phyloP scores from a whole-genome alignment of 345 rosid species.

The Brassica juncea region DNA sequence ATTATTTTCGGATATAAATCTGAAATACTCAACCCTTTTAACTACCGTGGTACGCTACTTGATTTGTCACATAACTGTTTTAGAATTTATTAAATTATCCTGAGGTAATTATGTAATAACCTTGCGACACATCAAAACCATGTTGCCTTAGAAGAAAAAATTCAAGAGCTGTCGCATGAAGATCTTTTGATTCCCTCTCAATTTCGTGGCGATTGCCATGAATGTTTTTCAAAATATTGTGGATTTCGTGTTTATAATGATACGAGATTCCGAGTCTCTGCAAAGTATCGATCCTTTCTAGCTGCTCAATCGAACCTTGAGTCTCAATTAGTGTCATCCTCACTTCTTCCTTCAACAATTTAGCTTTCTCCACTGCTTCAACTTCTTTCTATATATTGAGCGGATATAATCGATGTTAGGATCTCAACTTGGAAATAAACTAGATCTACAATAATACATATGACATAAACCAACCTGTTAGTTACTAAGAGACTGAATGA shows the following conservation, averaged over 20 bases:
- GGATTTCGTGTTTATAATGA: conserved; percentile 35
- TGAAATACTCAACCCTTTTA: no score
- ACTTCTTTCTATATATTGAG: conserved; percentile 7
- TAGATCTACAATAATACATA: not conserved
- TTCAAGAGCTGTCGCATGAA: conserved; percentile 36
- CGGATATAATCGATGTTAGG: not conserved
- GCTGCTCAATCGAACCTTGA: conserved; percentile 16
- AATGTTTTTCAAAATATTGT: not conserved
- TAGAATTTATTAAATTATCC: no score
- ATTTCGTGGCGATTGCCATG: not conserved
- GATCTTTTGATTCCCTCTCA: conserved; percentile 2
- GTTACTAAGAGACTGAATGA: not conserved
- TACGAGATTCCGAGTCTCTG: conserved; percentile 44
- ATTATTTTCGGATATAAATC: not conserved
- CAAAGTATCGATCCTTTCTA: conserved; percentile 37
- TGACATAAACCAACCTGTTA: not conserved
- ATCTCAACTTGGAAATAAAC: not conserved
- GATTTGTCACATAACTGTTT: no score
- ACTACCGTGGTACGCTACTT: no score
- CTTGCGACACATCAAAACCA: conserved; percentile 29
- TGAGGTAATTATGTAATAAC: not conserved
- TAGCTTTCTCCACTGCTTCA: conserved; percentile 1
- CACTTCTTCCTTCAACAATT: conserved; percentile 25
- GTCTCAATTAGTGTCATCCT: conserved; percentile 8
- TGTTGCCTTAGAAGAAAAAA: conserved; percentile 38